Conservation (phyloP, 2,329 filamentous ascomycete genomes). For the Alternaria brassicicola region DNA sequence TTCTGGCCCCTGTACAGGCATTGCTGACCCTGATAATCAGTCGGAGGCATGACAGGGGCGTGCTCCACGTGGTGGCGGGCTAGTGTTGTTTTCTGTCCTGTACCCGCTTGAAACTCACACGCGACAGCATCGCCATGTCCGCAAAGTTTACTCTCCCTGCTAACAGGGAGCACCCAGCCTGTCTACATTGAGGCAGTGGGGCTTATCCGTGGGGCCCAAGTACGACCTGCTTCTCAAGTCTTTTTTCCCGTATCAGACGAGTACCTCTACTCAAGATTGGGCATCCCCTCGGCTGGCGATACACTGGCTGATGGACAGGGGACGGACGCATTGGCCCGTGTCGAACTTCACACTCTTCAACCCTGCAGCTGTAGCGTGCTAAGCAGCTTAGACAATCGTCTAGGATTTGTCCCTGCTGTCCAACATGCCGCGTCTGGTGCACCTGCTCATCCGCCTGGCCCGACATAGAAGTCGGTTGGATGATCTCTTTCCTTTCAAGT, state of each 20-base stretch:
- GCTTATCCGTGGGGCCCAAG: not conserved
- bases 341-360: constrained; percentile 16
- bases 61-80: constrained; percentile 30
- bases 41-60: constrained; percentile 3
- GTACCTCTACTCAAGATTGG: constrained; percentile 5
- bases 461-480: constrained; percentile 19
- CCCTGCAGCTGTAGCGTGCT: constrained; percentile 21
- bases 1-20: constrained; percentile 24
- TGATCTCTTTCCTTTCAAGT: constrained; percentile 23
- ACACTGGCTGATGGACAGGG: constrained; percentile 19
- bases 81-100: constrained; percentile 14
- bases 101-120: constrained; percentile 19
- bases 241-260: constrained; percentile 8
- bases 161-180: not conserved
- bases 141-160: constrained; percentile 3
- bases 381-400: constrained; percentile 13
- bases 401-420: constrained; percentile 19
- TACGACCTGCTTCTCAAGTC: not conserved
- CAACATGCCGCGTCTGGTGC: constrained; percentile 20
- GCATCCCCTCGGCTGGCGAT: constrained; percentile 16
- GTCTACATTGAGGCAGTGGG: constrained; percentile 1
- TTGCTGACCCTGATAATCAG: constrained; percentile 10
- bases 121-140: constrained; percentile 14
- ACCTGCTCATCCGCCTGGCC: constrained; percentile 24
- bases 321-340: constrained; percentile 9